A percentile compares a stretch with the other conserved stretches of the same genome.
phyloP scores from a whole-genome alignment of 805 yeast genomes.

The Ogataea chonburiensis region DNA sequence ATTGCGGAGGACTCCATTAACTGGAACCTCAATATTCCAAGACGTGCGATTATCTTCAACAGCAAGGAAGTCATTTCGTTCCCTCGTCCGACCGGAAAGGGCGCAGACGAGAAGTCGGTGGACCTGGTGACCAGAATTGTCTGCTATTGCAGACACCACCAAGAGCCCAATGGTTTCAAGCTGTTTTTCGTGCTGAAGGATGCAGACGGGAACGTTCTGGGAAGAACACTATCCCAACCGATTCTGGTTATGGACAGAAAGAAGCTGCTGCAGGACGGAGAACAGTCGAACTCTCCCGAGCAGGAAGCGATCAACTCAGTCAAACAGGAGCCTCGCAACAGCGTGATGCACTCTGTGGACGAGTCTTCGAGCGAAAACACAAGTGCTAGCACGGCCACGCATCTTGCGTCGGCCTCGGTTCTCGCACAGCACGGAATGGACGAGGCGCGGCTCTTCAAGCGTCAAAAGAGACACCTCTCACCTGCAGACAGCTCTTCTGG shows the following conservation, averaged over 20 bases:
- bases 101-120: slow-evolving; percentile 36
- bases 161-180: slow-evolving; percentile 81
- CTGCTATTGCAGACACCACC: slow-evolving; percentile 95
- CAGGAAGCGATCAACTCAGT: slow-evolving; percentile 7
- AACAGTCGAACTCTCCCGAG: slow-evolving; percentile 26
- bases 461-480: slow-evolving; percentile 36
- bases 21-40: slow-evolving; percentile 72
- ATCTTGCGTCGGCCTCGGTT: slow-evolving; percentile 9
- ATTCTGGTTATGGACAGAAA: slow-evolving; percentile 95
- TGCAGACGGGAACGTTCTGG: slow-evolving; percentile 59
- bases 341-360: slow-evolving; percentile 29
- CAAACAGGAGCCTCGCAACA: slow-evolving; percentile 19
- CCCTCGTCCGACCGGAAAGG: slow-evolving; percentile 51
- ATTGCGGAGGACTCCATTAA: slow-evolving; percentile 67
- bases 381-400: slow-evolving; percentile 20
- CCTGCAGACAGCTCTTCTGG: slow-evolving; percentile 26
- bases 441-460: slow-evolving; percentile 21
- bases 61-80: slow-evolving; percentile 82
- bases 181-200: slow-evolving; percentile 67
- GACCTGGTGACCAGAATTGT: slow-evolving; percentile 73
- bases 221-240: slow-evolving; percentile 65
- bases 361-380: slow-evolving; percentile 35
- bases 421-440: slow-evolving; percentile 10
- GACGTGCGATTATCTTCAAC: slow-evolving; percentile 86
- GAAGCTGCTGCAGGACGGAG: slow-evolving; percentile 50